Percentiles rank a stretch among this genome's conserved stretches.
Conservation (phyloP, 169 alveolate genomes). For the Plasmodium ovale region DNA sequence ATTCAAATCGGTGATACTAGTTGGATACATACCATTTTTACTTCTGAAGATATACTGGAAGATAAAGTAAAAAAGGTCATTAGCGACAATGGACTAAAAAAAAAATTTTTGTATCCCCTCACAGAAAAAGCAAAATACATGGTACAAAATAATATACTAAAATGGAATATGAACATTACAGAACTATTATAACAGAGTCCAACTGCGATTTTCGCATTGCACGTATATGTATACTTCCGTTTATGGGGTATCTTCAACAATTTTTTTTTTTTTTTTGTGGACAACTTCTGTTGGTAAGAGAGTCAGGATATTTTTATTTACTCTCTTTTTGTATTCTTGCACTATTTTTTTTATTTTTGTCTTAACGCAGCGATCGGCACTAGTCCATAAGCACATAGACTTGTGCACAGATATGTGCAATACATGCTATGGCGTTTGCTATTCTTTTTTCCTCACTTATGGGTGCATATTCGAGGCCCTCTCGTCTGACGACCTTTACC, state of each 20-base stretch:
- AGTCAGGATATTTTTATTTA: background rate
- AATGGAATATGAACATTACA: slow-evolving; percentile 57
- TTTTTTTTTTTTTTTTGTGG: background rate
- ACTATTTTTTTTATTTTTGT: background rate
- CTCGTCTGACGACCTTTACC: too few species aligned
- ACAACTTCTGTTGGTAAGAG: background rate
- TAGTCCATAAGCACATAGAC: too few species aligned
- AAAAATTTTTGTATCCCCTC: slow-evolving; percentile 29
- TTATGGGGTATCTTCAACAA: background rate
- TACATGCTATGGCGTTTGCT: too few species aligned
- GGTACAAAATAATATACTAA: slow-evolving; percentile 31
- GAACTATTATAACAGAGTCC: slow-evolving; percentile 16
- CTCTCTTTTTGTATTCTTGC: background rate
- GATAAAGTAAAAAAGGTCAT: slow-evolving; percentile 33
- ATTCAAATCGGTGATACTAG: slow-evolving; percentile 46
- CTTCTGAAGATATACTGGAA: slow-evolving; percentile 38
- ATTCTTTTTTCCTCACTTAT: too few species aligned
- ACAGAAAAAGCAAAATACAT: slow-evolving; percentile 53
- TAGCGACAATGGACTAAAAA: slow-evolving; percentile 32
- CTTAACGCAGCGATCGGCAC: too few species aligned
- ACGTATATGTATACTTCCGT: background rate
- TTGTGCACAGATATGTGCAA: too few species aligned
- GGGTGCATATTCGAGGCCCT: too few species aligned
- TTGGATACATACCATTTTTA: slow-evolving; percentile 38
- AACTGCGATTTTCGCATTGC: too few species aligned